Conservation (phyloP, 768 basidiomycete genomes). For the Tylopilus sp. region DNA sequence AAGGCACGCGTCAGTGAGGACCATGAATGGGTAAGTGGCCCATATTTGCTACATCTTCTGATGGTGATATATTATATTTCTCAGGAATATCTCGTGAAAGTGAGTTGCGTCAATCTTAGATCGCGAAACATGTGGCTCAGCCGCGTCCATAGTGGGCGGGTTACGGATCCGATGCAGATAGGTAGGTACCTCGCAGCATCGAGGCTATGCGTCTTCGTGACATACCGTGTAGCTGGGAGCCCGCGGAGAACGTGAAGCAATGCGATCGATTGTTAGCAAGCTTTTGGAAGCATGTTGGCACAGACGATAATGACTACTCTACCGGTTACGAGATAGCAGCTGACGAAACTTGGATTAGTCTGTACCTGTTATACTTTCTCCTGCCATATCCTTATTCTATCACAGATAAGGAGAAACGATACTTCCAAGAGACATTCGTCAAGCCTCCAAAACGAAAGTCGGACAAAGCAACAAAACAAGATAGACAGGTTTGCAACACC, state of each 20-base stretch:
- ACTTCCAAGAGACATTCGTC: constrained; percentile 30
- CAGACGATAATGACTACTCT: constrained; percentile 52
- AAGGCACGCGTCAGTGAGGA: constrained; percentile 51
- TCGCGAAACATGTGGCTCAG: not conserved
- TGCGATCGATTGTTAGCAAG: constrained; percentile 59
- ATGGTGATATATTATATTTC: not conserved
- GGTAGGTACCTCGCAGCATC: constrained; percentile 34
- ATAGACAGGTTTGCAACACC: constrained; percentile 13
- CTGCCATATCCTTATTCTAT: not conserved
- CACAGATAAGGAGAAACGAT: constrained; percentile 39
- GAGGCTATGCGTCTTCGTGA: not conserved
- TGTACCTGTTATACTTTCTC: not conserved
- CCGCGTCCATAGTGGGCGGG: constrained; percentile 56
- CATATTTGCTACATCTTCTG: not conserved
- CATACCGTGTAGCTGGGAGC: constrained; percentile 60
- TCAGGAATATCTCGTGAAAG: constrained; percentile 71
- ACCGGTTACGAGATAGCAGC: constrained; percentile 46
- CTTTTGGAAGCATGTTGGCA: constrained; percentile 62
- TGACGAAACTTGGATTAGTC: constrained; percentile 57
- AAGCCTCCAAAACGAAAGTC: constrained; percentile 17
- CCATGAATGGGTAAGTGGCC: constrained; percentile 49
- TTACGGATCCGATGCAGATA: constrained; percentile 55
- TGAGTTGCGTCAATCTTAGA: constrained; percentile 21
- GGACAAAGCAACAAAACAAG: constrained; percentile 16
- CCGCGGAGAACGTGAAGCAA: constrained; percentile 50